phyloP scores from a whole-genome alignment of 2,329 filamentous ascomycete genomes.

The Alternaria tenuissima region DNA sequence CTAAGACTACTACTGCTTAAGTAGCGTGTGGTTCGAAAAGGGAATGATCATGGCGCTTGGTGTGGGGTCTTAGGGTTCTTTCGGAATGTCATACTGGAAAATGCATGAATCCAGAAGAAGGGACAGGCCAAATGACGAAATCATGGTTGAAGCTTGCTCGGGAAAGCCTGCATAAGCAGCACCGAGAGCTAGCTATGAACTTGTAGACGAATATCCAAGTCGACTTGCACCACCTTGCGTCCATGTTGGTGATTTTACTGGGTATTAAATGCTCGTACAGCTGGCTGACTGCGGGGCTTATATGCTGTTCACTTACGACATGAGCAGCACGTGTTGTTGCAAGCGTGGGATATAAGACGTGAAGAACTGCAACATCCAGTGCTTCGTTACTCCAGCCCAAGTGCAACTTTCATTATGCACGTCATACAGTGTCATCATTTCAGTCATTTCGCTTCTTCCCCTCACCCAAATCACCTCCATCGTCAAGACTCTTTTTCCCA shows the following conservation, averaged over 20 bases:
- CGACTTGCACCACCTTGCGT: conserved; percentile 36
- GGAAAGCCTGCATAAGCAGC: conserved; percentile 38
- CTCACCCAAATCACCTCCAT: conserved; percentile 44
- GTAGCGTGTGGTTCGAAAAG: conserved; percentile 24
- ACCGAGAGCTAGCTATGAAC: conserved; percentile 46
- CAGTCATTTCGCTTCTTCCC: conserved; percentile 55
- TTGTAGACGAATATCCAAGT: conserved; percentile 49
- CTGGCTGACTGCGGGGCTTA: neutral
- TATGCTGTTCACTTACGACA: neutral
- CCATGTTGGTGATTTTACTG: conserved; percentile 6
- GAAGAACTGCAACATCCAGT: neutral
- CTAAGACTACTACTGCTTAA: conserved; percentile 60
- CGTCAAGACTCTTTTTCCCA: conserved; percentile 31
- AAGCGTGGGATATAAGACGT: neutral
- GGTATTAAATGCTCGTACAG: neutral
- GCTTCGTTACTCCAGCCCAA: neutral
- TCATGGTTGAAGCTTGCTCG: conserved; percentile 43
- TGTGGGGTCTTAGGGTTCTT: conserved; percentile 46
- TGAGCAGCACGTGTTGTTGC: neutral
- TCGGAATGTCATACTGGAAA: conserved; percentile 46
- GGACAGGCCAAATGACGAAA: conserved; percentile 43
- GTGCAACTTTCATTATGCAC: conserved; percentile 10
- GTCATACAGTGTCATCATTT: conserved; percentile 26
- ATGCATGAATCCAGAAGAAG: conserved; percentile 47
- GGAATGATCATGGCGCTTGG: conserved; percentile 48